Base-by-base conservation (phyloP, 306 rosid genomes). In the Prunus davidiana region DNA sequence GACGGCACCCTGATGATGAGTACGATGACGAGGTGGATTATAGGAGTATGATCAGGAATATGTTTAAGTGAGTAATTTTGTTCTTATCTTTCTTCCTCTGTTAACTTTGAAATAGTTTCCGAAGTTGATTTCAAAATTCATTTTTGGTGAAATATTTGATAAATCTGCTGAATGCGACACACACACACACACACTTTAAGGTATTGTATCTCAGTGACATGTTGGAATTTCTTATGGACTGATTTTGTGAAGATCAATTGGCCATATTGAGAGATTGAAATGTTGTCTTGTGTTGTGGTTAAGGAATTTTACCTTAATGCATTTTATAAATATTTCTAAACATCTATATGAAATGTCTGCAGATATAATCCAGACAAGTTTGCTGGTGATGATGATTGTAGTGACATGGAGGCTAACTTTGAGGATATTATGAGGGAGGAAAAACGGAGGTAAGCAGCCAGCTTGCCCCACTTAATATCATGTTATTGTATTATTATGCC, bases 331-430 rank as follows among this genome's bases (percentile, higher is more conserved):
- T 12, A n/a, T 61, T 28, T 13, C 65, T 72, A 54, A 79, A 54
- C 22, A 38, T 24, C 77, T 16, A 13, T 56, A 24, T 28, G 20
- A 32, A 47, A 61, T 27, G 8, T 77, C 74, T 80, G 78, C 86
- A 95, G 98, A 43, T 90, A 90, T 79, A 86, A 91, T 78, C 96
- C 95, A 41, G 60, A 18, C 20, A 81, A 18, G 46, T 90, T 51
- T 77, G 79, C 50, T 0, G 88, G 73, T 6, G 91, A 89, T 5
- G 97, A 91, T 0, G 97, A 88, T 51, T 81, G 67, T 64, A 87
- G 88, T 0, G 77, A 90, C 66, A 95, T 92, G 99, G 99, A 95
- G 76, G 99, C 92, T 25, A 87, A 84, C 80, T 95, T 83, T 46
- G 91, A 90, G 1, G 96, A 92, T 65, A 95, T 95, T 38, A 24